Evolutionary conservation across 2,329 filamentous ascomycete species (phyloP), one percentile per base, ranked within the genome.

Genomic region (Pleurostoma richardsiae): DNA sequence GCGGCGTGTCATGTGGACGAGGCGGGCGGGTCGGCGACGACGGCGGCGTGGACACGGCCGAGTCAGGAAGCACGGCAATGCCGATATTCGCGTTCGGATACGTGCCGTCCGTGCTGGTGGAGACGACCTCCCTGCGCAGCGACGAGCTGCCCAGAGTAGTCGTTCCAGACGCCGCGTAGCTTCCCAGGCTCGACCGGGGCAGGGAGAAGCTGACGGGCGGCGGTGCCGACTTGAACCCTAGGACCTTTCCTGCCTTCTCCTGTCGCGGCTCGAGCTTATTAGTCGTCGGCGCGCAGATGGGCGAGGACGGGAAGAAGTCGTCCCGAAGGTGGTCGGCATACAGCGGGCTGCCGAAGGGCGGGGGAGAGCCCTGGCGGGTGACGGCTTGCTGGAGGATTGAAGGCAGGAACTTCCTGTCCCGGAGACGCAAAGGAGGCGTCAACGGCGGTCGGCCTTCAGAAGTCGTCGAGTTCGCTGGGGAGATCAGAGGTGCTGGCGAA

Each of bases 381-480:
- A 36, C 10, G 51, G 52, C 6, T 55, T 58, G 29, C 19, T 19
- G 19, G 19, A 66, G 56, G 10, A 66, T 56, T 4, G 66, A 61
- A 2, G 70, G 62, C 19, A 78, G 65, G 42, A 72, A 64, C 33
- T 60, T 69, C 5, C 74, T 67, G 43, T 77, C 73, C 44, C 70
- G 65, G 2, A 79, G 66, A 19, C 73, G 68, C 2, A 69, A 68
- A 0, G 76, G 76, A 1, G 76, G 74, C 1, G 69, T 73, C 28
- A 72, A 53, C 0, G 64, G 63, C 3, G 52, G 44, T 6, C 49
- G 48, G 33, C 56, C 42, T 11, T 49, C 45, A 38, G 56, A 53
- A n/a, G 54, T 53, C 5, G 57, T 52, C 1, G 66, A 66, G 6
- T 56, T 48, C 1, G 62, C 56, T 0, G 71, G 64, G 1, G 71